phyloP scores from a whole-genome alignment of 768 basidiomycete species.

The Scleroderma citrinum region DNA sequence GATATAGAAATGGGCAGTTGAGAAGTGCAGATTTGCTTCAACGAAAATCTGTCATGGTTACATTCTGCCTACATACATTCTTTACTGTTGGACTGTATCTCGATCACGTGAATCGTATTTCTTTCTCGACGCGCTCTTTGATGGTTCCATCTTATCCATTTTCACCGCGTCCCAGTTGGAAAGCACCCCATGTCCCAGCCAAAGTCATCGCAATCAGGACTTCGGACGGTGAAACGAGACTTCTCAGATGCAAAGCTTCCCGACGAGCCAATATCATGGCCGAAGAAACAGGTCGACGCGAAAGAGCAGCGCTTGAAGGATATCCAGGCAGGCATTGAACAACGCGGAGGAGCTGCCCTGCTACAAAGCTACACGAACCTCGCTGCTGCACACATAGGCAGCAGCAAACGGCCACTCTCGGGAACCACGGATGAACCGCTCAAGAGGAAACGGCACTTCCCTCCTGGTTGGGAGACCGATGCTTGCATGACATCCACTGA shows the following conservation, averaged over 20 bases:
- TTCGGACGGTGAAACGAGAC: conserved; percentile 56
- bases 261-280: conserved; percentile 36
- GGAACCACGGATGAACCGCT: conserved; percentile 19
- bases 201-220: conserved; percentile 47
- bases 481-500: conserved; percentile 33
- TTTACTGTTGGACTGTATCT: neutral
- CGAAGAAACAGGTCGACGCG: conserved; percentile 27
- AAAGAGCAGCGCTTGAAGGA: conserved; percentile 42
- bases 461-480: conserved; percentile 41
- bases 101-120: too few species aligned
- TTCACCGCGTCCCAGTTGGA: too few species aligned
- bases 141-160: too few species aligned
- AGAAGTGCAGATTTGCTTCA: conserved; percentile 31
- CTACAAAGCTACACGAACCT: conserved; percentile 9
- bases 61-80: conserved; percentile 30
- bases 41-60: conserved; percentile 30
- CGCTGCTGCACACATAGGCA: conserved; percentile 15
- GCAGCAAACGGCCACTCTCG: conserved; percentile 30
- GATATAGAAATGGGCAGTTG: conserved; percentile 46
- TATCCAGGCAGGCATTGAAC: conserved; percentile 52
- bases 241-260: conserved; percentile 46
- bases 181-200: conserved; percentile 27
- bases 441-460: conserved; percentile 54
- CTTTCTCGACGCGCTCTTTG: too few species aligned
- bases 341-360: conserved; percentile 30